Percentiles rank a stretch among this genome's conserved stretches.
Evolutionary conservation across 176 grass and related monocot genomes (phyloP).

Genomic region (Tillandsia fasciculata): DNA sequence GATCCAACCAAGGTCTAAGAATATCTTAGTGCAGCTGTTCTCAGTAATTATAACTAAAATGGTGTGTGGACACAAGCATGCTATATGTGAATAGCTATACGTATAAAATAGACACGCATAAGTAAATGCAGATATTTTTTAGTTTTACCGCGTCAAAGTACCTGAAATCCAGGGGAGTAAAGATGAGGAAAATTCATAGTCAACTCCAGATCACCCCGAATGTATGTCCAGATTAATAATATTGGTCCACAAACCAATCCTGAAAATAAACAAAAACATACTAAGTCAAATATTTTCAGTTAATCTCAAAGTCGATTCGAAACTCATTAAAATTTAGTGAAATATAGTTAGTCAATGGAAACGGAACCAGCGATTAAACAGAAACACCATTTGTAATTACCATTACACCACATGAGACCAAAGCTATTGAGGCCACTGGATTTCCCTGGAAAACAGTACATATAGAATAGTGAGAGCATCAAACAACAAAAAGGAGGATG

Average conservation of each 20-base stretch:
- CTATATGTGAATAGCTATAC: slow-evolving; percentile 1
- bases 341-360: too few species aligned
- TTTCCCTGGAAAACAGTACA: slow-evolving; percentile 54
- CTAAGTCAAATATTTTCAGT: neutral
- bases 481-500: slow-evolving; percentile 10
- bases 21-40: too few species aligned
- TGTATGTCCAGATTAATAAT: slow-evolving; percentile 79
- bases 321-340: too few species aligned
- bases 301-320: neutral
- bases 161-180: slow-evolving; percentile 76
- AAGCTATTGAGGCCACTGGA: slow-evolving; percentile 91
- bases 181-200: slow-evolving; percentile 83
- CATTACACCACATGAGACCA: slow-evolving; percentile 99
- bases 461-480: slow-evolving; percentile 11
- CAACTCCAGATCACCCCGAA: slow-evolving; percentile 62
- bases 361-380: neutral
- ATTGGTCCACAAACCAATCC: slow-evolving; percentile 88
- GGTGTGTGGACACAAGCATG: too few species aligned
- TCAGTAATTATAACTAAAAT: too few species aligned
- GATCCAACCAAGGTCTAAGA: too few species aligned
- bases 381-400: slow-evolving; percentile 24
- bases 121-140: neutral
- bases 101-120: neutral
- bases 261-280: slow-evolving; percentile 25
- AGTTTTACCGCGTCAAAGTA: slow-evolving; percentile 12